Base-by-base conservation (phyloP, 371 early-diverging fungal genomes). In the Saksenaea vasiformis region DNA sequence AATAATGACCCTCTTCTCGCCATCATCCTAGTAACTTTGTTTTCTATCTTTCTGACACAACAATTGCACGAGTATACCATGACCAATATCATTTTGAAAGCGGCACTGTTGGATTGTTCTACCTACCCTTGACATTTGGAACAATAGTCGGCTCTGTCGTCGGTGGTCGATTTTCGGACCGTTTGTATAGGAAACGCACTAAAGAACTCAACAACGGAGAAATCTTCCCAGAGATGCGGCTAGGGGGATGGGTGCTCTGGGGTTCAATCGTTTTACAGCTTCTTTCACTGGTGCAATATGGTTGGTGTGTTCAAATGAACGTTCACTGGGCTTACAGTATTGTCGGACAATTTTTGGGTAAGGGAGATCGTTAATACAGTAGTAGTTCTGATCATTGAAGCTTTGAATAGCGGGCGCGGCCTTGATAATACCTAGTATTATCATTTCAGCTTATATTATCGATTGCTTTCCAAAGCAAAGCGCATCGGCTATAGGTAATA, bases 401-500 rank as follows among this genome's bases (percentile, higher is more conserved):
- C 26, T 34, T 39, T 54, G 39, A 38, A 1, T 67, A 82, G 79
- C 72, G 14, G 77, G 77, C 41, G 35, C 73, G 17, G 58, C 69
- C 1, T 17, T 74, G 2, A 75, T 74, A 74, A 44, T 72, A 26
- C 79, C 79, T 14, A 74, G 75, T 34, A 70, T 82, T 3, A 68
- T 69, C 22, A 59, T 82, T 10, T 66, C 65, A 7, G 70, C 82
- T 1, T 82, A 82, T 26, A 67, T 82, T 58, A 73, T 79, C 9
- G 82, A 82, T 41, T 82, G 77, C 34, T 75, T 73, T 47, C 73
- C 74, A 10, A 68, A 60, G 14, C 66, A 64, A 28, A 66, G 77
- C 36, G 82, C 82, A 4, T 82, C 82, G 24, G 79, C 75, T 4
- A 82, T 78, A 39, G 76, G 76, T 72, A 72, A 53, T 41, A 28